Conservation (phyloP, 257 asterid genomes). For the Plectranthus barbatus region DNA sequence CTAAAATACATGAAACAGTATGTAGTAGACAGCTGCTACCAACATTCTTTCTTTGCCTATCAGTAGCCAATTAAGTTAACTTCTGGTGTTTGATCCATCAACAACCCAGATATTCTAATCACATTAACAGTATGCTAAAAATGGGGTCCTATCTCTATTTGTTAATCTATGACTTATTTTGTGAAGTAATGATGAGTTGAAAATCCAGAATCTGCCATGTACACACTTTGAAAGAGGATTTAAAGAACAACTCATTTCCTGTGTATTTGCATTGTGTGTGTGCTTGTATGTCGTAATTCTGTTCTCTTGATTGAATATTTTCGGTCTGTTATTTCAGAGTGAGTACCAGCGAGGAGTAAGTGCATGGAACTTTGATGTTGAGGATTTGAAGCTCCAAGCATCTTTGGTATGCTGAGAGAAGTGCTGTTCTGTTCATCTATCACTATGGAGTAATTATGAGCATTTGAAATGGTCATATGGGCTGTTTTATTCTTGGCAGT, state of each 20-base stretch:
- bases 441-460: not conserved
- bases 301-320: conserved; percentile 10
- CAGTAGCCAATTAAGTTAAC: conserved; percentile 6
- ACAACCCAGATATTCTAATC: not conserved
- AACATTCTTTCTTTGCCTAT: not conserved
- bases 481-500: conserved; percentile 40
- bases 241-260: not conserved
- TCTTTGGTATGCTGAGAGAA: conserved; percentile 55
- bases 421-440: not conserved
- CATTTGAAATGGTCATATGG: conserved; percentile 9
- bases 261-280: not conserved
- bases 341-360: conserved; percentile 99
- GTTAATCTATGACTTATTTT: not conserved
- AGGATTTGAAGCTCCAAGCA: conserved; percentile 92
- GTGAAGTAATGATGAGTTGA: conserved; percentile 7
- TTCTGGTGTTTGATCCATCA: not conserved
- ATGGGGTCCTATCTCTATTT: not conserved
- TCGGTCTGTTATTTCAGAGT: conserved; percentile 48
- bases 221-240: not conserved
- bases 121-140: not conserved
- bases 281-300: not conserved
- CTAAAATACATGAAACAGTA: not conserved
- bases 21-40: not conserved
- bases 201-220: conserved; percentile 3
- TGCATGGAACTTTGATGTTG: conserved; percentile 96